A percentile compares a stretch with the other conserved stretches of the same genome.
These are phyloP conservation scores for Rhodotorula sphaerocarpa DNA, from an alignment of 768 basidiomycete species.

Conservation along the genomic window DNA sequence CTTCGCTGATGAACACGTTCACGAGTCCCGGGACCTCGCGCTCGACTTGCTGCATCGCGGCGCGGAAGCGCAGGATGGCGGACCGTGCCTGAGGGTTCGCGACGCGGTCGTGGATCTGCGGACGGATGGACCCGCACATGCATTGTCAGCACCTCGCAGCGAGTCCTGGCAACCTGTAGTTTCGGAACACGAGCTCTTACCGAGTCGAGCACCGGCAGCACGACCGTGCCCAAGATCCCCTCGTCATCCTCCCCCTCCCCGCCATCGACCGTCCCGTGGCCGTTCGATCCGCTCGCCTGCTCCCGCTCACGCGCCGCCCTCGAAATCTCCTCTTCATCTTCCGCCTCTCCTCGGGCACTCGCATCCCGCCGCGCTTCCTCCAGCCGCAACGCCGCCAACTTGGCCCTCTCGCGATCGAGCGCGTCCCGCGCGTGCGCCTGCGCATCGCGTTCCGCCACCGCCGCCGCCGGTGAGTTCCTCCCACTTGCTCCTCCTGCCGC, in stretches of 20 bases:
- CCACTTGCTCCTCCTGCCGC: not conserved
- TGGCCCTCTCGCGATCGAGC: slow-evolving; percentile 23
- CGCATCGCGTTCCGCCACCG: not conserved
- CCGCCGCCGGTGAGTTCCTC: not conserved
- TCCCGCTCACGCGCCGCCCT: not conserved
- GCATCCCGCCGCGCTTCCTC: not conserved
- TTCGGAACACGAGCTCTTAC: slow-evolving; percentile 49
- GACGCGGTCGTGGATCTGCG: slow-evolving; percentile 80
- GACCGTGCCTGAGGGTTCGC: slow-evolving; percentile 77
- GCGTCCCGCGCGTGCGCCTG: slow-evolving; percentile 18
- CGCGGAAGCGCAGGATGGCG: slow-evolving; percentile 73
- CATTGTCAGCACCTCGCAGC: no score
- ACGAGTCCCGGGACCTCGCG: slow-evolving; percentile 90
- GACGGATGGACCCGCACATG: not conserved
- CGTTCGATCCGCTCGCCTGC: not conserved
- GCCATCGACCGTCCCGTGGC: slow-evolving; percentile 36
- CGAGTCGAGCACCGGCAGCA: slow-evolving; percentile 90
- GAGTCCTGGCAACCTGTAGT: not conserved
- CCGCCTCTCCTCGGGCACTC: no score
- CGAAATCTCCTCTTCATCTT: not conserved
- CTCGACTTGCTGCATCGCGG: slow-evolving; percentile 91
- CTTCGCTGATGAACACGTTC: slow-evolving; percentile 54
- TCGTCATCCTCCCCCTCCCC: slow-evolving; percentile 33
- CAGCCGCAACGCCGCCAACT: slow-evolving; percentile 17
- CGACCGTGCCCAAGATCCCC: slow-evolving; percentile 84